Conservation (phyloP, 768 basidiomycete genomes). For the Coprinopsis cinerea region DNA sequence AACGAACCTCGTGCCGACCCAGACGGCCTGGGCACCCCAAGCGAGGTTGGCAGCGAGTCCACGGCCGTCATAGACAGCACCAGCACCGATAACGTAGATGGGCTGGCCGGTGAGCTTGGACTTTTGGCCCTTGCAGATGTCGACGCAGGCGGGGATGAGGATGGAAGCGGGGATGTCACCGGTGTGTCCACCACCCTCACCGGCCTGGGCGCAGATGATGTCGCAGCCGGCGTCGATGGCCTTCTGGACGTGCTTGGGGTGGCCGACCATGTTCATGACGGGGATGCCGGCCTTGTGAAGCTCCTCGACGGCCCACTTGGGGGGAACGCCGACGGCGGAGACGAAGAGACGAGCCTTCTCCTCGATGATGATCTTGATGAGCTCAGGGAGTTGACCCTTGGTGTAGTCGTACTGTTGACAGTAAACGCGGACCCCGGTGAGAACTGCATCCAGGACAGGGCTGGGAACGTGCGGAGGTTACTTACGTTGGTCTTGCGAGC, state of each 20-base stretch:
- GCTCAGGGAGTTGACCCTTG: slow-evolving; percentile 74
- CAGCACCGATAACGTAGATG: slow-evolving; percentile 85
- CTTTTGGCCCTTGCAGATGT: slow-evolving; percentile 68
- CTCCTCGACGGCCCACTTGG: slow-evolving; percentile 69
- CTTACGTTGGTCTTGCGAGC: slow-evolving; percentile 88
- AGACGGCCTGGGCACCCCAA: slow-evolving; percentile 88
- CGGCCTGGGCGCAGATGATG: slow-evolving; percentile 90
- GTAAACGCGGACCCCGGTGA: background rate
- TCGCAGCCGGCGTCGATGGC: slow-evolving; percentile 84
- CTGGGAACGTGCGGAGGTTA: background rate
- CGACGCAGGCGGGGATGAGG: slow-evolving; percentile 88
- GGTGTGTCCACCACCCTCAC: slow-evolving; percentile 88
- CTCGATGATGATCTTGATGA: slow-evolving; percentile 89
- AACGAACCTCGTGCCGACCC: slow-evolving; percentile 85
- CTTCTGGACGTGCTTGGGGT: slow-evolving; percentile 82
- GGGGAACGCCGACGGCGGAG: slow-evolving; percentile 86
- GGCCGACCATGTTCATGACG: slow-evolving; percentile 96
- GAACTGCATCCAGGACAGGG: background rate
- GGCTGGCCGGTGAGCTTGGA: slow-evolving; percentile 80
- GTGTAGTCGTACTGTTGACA: slow-evolving; percentile 74
- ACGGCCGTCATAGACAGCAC: slow-evolving; percentile 87
- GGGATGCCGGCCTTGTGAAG: slow-evolving; percentile 82
- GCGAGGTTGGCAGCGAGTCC: slow-evolving; percentile 81
- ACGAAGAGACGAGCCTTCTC: slow-evolving; percentile 88
- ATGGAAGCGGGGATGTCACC: slow-evolving; percentile 80